These are phyloP conservation scores for Allantophomopsis cytisporea DNA, from an alignment of 2,329 filamentous ascomycete genomes.

Conservation along the genomic window DNA sequence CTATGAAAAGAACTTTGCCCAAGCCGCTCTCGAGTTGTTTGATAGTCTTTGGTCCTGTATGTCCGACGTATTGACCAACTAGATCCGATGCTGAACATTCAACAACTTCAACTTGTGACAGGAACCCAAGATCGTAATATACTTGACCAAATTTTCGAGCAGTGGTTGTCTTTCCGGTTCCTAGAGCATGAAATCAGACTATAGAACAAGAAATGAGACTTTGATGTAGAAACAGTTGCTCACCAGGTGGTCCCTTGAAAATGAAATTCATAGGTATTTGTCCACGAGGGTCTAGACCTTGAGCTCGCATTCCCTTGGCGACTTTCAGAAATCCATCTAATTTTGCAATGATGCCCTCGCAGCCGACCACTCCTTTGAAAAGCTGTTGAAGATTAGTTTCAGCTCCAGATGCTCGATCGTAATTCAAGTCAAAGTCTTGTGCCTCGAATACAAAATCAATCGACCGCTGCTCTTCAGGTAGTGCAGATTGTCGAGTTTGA, in stretches of 20 bases:
- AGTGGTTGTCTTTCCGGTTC: constrained; percentile 61
- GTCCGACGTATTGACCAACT: constrained; percentile 54
- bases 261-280: constrained; percentile 43
- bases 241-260: constrained; percentile 42
- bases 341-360: constrained; percentile 31
- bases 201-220: background rate
- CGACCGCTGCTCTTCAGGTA: constrained; percentile 4
- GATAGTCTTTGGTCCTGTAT: constrained; percentile 54
- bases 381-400: constrained; percentile 26
- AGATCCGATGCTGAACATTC: constrained; percentile 58
- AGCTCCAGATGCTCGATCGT: constrained; percentile 26
- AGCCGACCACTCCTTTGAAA: constrained; percentile 36
- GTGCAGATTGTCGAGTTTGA: constrained; percentile 10
- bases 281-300: constrained; percentile 32
- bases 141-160: constrained; percentile 64
- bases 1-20: constrained; percentile 42
- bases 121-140: constrained; percentile 61
- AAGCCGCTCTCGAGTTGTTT: constrained; percentile 36
- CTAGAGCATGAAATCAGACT: constrained; percentile 16
- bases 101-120: constrained; percentile 42
- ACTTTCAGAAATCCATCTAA: constrained; percentile 33
- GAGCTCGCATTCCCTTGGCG: constrained; percentile 27
- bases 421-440: constrained; percentile 38
- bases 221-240: constrained; percentile 48
- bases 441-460: constrained; percentile 14